phyloP scores from a whole-genome alignment of 1,139 yeast species.

The Hemisphaericaspora lyxosophila region DNA sequence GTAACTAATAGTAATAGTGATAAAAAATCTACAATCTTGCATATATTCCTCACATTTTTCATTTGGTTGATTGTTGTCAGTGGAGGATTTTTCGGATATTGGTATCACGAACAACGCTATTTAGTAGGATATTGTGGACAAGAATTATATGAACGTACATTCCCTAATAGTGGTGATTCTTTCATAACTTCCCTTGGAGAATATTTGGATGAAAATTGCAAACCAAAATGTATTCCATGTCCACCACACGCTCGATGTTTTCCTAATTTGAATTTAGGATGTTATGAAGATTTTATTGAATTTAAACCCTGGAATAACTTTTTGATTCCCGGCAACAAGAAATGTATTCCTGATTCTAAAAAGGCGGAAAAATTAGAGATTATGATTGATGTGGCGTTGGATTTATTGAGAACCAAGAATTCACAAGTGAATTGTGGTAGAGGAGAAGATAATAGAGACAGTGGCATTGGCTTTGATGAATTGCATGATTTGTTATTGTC shows the following conservation, averaged over 20 bases:
- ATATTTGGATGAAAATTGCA: conserved; percentile 35
- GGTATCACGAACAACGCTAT: conserved; percentile 63
- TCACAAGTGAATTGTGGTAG: conserved; percentile 71
- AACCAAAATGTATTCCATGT: conserved; percentile 73
- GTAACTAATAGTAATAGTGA: conserved; percentile 9
- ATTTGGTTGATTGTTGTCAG: conserved; percentile 32
- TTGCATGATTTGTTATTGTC: conserved; percentile 59
- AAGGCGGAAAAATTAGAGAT: conserved; percentile 68
- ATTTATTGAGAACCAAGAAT: conserved; percentile 64
- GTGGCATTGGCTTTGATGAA: conserved; percentile 55
- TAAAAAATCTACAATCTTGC: conserved; percentile 4
- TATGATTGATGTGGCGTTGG: conserved; percentile 67
- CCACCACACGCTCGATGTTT: conserved; percentile 82
- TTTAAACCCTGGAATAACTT: conserved; percentile 64
- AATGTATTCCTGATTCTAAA: conserved; percentile 76
- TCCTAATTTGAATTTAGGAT: conserved; percentile 55
- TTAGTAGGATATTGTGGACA: conserved; percentile 69
- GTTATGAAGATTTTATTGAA: conserved; percentile 68
- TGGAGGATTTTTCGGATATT: conserved; percentile 39
- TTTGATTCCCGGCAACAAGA: conserved; percentile 40
- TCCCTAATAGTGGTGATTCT: conserved; percentile 21
- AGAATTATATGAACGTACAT: conserved; percentile 44
- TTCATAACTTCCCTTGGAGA: conserved; percentile 25
- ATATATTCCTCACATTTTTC: conserved; percentile 16
- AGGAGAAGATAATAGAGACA: conserved; percentile 43